These are phyloP conservation scores for Cicer bijugum DNA, from an alignment of 306 rosid species.

Conservation along the genomic window DNA sequence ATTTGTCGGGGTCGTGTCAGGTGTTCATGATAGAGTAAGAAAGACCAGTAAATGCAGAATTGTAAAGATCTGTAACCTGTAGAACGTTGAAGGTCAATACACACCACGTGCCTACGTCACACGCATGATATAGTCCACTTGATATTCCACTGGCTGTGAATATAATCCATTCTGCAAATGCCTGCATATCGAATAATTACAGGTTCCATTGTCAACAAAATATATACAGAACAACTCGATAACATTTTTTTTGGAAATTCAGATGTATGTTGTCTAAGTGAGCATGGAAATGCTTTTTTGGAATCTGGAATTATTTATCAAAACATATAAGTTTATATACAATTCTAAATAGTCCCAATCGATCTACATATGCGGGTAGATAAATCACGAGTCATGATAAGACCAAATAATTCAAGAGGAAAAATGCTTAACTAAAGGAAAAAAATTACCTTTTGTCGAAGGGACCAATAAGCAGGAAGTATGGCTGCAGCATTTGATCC, in stretches of 20 bases:
- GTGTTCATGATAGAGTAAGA: neutral
- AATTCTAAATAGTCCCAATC: slow-evolving; percentile 13
- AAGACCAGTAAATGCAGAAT: slow-evolving; percentile 33
- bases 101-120: slow-evolving; percentile 99
- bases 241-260: neutral
- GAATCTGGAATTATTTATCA: slow-evolving; percentile 26
- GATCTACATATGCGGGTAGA: neutral
- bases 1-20: too few relatives aligned
- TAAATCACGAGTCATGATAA: slow-evolving; percentile 34
- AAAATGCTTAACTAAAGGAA: slow-evolving; percentile 3
- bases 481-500: slow-evolving; percentile 86
- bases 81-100: slow-evolving; percentile 65
- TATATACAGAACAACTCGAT: slow-evolving; percentile 6
- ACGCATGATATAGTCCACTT: slow-evolving; percentile 91
- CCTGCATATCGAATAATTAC: slow-evolving; percentile 60
- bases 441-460: slow-evolving; percentile 73
- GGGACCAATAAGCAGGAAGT: slow-evolving; percentile 94
- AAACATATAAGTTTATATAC: slow-evolving; percentile 4
- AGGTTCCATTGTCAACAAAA: slow-evolving; percentile 28
- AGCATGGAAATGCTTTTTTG: neutral
- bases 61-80: slow-evolving; percentile 66
- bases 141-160: slow-evolving; percentile 86
- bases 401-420: slow-evolving; percentile 1
- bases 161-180: slow-evolving; percentile 84
- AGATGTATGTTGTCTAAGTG: slow-evolving; percentile 1